Base-by-base conservation (phyloP, 1,284 basidiomycete species). In the Coniferiporia weirii region DNA sequence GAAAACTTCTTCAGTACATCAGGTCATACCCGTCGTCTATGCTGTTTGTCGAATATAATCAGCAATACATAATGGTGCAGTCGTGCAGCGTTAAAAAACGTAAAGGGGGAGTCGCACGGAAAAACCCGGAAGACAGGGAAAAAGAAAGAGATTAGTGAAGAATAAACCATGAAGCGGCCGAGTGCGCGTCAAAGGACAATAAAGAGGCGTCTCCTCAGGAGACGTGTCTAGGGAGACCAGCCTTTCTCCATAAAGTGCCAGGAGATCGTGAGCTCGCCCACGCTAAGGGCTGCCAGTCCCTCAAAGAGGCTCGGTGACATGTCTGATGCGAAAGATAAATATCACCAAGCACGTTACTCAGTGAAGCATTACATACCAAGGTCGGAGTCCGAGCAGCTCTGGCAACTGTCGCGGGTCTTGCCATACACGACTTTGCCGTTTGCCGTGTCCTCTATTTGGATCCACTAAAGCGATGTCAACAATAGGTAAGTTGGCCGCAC, bases 371-470 rank as follows among this genome's bases (percentile, higher is more conserved):
- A 65, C 70, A 48, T 61, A 75, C 74, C 74, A 57, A 76, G 66
- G 64, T 72, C 72, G 56, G 53, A 52, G 12, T 64, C 47, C 36
- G 67, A 68, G 64, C 74, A 76, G 54, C 71, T 67, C 12, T 68
- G 68, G 68, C 75, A 76, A 57, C 65, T 63, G 63, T 76, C 75
- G 47, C 69, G 69, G 53, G 72, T 68, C 55, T 62, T 54, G 50
- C 68, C 75, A 54, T 62, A 66, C 12, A 67, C 69, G 34, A 60
- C 61, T 56, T 70, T 69, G 62, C 73, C 72, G 51, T 65, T 73
- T 27, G 68, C 67, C 8, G 64, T 66, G 67, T 71, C 73, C 48
- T 54, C 69, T 61, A 76, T 72, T 12, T 36, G 12, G 17, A 62
- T 56, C 54, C 56, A 62, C 60, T 61, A 36, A 7, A 40, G 1